Evolutionary conservation across 176 grass and related monocot species (phyloP).

Genomic region (Microstegium vimineum): DNA sequence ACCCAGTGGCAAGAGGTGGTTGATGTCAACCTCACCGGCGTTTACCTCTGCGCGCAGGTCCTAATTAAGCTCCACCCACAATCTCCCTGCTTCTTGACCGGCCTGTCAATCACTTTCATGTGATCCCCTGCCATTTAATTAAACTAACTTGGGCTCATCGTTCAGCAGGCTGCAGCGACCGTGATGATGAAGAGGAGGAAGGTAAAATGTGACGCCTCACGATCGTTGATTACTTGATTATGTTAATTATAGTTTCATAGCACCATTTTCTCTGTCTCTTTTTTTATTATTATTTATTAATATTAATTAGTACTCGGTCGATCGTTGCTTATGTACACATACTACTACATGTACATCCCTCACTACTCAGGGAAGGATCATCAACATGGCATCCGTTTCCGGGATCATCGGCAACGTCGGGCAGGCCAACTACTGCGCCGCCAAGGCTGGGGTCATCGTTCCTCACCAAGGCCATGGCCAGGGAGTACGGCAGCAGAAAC

Average conservation of each 20-base stretch:
- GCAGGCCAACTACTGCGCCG: constrained; percentile 92
- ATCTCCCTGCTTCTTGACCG: not conserved
- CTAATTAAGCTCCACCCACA: not conserved
- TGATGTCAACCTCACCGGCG: constrained; percentile 91
- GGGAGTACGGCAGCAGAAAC: constrained; percentile 89
- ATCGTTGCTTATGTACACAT: not conserved
- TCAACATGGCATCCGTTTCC: constrained; percentile 88
- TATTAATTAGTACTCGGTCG: no score
- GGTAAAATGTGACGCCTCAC: no score
- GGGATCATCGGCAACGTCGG: constrained; percentile 77
- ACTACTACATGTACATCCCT: not conserved
- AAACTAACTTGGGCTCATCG: not conserved
- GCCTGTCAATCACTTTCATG: not conserved
- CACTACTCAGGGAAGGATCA: constrained; percentile 67
- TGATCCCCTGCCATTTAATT: not conserved
- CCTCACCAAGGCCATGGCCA: constrained; percentile 84
- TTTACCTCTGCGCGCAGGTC: constrained; percentile 92
- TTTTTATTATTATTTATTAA: no score
- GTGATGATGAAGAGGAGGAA: constrained; percentile 89
- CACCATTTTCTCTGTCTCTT: no score
- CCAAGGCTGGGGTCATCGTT: constrained; percentile 94
- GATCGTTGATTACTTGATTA: no score
- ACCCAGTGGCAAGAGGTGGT: constrained; percentile 95
- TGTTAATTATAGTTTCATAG: no score
- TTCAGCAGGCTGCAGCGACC: constrained; percentile 61